Base-by-base conservation (phyloP, 257 asterid genomes). In the Anisodus acutangulus region DNA sequence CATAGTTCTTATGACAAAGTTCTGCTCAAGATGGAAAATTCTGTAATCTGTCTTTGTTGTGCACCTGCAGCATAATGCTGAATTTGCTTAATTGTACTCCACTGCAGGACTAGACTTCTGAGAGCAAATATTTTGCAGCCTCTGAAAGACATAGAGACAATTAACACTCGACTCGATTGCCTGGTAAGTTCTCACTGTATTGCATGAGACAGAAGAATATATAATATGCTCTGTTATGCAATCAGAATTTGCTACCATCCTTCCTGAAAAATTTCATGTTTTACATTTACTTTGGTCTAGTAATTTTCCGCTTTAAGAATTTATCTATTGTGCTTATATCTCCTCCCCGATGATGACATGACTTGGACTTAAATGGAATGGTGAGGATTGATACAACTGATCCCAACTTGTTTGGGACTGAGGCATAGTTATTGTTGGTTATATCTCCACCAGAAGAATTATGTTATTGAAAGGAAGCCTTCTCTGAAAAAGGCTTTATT, bases 91-190 rank as follows among this genome's bases (percentile, higher is more conserved):
- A 45, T 74, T 53, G 13, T 47, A 59, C 83, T 79, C 70, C 64
- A 87, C 70, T 84, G 88, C 97, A 95, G 99, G 93, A 92, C 99
- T 54, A 91, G 99, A 86, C 98, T 96, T 90, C 89, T 96, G 91
- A 94, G 99, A 81, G 99, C 98, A 88, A 96, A 96, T 91, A 97
- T 96, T 80, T 91, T 96, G 92, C 99, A 96, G 92, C 99, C 99
- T 81, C 92, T 93, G 83, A 96, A 92, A 88, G 98, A 96, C 87
- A 91, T 92, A 57, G 96, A 94, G 91, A 96, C 99, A 60, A 96
- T 96, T 71, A 93, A 91, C 88, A 93, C 97, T 80, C 97, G 98
- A 68, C 98, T 94, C 82, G 97, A 96, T 84, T 96, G 99, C 91
- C 92, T 96, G 91, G 99, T 96, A 84, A 84, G 90, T 87, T 70